Evolutionary conservation across 2,329 filamentous ascomycete genomes (phyloP).

Genomic region (Chaetomiaceae sp.): DNA sequence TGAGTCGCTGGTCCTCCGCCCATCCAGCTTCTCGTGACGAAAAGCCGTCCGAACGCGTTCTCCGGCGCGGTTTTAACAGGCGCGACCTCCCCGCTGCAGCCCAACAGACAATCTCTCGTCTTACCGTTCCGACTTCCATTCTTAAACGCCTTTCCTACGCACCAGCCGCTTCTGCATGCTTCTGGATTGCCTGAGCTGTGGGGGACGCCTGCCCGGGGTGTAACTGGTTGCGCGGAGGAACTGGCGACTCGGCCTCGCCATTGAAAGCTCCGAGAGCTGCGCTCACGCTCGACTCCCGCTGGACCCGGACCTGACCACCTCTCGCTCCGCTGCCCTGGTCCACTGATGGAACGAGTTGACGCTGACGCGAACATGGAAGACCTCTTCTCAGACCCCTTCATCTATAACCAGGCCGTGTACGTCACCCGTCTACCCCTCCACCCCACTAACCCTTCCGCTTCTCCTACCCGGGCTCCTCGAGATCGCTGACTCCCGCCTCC

Average conservation of each 20-base stretch:
- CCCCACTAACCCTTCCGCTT: not conserved
- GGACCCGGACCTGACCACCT: not conserved
- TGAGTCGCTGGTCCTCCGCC: not conserved
- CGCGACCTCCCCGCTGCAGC: not conserved
- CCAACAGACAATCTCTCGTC: not conserved
- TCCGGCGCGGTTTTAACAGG: not conserved
- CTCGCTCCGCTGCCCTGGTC: not conserved
- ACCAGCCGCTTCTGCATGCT: not conserved
- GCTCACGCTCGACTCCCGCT: constrained; percentile 1
- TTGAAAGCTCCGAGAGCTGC: not conserved
- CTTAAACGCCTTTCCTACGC: not conserved
- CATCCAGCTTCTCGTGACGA: not conserved
- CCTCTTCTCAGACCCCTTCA: constrained; percentile 15
- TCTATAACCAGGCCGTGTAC: constrained; percentile 17
- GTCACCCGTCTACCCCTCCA: constrained; percentile 1
- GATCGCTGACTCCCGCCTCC: not conserved
- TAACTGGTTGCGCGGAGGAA: constrained; percentile 1
- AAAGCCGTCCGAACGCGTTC: constrained; percentile 2
- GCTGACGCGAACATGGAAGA: constrained; percentile 19
- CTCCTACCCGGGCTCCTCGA: not conserved
- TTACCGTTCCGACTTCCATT: not conserved
- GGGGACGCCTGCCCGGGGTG: constrained; percentile 3
- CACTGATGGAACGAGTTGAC: constrained; percentile 1
- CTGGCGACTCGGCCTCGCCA: constrained; percentile 1
- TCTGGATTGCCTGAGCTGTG: not conserved